phyloP scores from a whole-genome alignment of 345 rosid species.

The Syzygium oleosum region DNA sequence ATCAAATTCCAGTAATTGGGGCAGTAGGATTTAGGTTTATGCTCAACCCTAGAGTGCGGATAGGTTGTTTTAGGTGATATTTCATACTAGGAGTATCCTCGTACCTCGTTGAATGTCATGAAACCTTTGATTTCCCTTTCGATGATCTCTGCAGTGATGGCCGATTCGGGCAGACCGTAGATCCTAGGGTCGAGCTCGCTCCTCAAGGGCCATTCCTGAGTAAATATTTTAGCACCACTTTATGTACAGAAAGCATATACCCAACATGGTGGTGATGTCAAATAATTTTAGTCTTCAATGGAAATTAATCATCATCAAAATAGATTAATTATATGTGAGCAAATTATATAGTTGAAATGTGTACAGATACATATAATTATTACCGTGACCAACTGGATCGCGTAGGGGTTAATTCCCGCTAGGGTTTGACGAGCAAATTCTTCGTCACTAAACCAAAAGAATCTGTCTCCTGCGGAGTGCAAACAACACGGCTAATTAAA shows the following conservation, averaged over 20 bases:
- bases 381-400: slow-evolving; percentile 48
- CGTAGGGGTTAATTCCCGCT: slow-evolving; percentile 69
- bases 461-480: slow-evolving; percentile 42
- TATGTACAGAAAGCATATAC: not conserved
- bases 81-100: not conserved
- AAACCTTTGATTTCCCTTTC: slow-evolving; percentile 47
- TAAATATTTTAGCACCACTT: not conserved
- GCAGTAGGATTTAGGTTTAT: not conserved
- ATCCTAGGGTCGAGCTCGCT: slow-evolving; percentile 60
- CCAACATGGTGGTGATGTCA: not conserved
- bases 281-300: not conserved
- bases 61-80: not conserved
- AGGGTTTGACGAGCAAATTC: slow-evolving; percentile 72
- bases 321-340: not conserved
- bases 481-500: not conserved
- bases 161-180: slow-evolving; percentile 62
- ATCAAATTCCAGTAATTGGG: not conserved
- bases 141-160: slow-evolving; percentile 47
- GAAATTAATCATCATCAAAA: too few relatives aligned
- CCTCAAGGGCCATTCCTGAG: slow-evolving; percentile 79
- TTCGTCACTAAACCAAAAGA: slow-evolving; percentile 67
- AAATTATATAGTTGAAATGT: not conserved
- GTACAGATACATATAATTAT: not conserved
- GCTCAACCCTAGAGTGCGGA: not conserved
- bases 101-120: slow-evolving; percentile 43